A percentile compares a stretch with the other conserved stretches of the same genome.
phyloP scores from a whole-genome alignment of 768 basidiomycete genomes.

The Tephrocybe rancida region DNA sequence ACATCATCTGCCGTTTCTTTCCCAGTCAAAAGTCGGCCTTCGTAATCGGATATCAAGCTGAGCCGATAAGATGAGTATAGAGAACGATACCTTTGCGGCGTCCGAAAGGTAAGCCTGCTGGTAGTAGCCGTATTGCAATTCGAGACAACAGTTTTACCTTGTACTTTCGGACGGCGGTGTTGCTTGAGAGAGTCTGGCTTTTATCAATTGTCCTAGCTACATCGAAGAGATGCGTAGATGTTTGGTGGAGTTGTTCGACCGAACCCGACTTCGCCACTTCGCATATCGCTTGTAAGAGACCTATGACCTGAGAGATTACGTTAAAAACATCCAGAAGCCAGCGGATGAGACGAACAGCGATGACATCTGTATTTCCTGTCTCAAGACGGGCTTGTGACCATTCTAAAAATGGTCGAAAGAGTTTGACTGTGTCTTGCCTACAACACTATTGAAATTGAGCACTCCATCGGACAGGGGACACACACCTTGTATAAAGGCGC shows the following conservation, averaged over 20 bases:
- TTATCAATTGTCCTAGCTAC: constrained; percentile 46
- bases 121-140: constrained; percentile 62
- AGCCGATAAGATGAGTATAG: background rate
- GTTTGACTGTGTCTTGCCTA: constrained; percentile 61
- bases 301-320: constrained; percentile 56
- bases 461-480: background rate
- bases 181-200: constrained; percentile 43
- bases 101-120: constrained; percentile 38
- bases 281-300: constrained; percentile 67
- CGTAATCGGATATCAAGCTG: background rate
- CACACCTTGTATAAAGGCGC: constrained; percentile 78
- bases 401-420: constrained; percentile 54
- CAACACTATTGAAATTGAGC: background rate
- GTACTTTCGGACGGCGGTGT: constrained; percentile 71
- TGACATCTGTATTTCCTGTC: constrained; percentile 39
- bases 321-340: background rate
- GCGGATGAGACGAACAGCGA: constrained; percentile 44
- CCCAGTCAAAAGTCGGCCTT: constrained; percentile 35
- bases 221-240: constrained; percentile 44
- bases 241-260: constrained; percentile 48
- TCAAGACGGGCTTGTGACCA: constrained; percentile 44
- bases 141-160: constrained; percentile 70
- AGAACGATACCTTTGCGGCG: constrained; percentile 43
- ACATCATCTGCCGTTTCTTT: constrained; percentile 18
- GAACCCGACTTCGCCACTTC: constrained; percentile 70